Percentiles rank a stretch among this genome's conserved stretches.
These are phyloP conservation scores for Fusarium sp. DNA, from an alignment of 2,329 filamentous ascomycete genomes.

Conservation along the genomic window DNA sequence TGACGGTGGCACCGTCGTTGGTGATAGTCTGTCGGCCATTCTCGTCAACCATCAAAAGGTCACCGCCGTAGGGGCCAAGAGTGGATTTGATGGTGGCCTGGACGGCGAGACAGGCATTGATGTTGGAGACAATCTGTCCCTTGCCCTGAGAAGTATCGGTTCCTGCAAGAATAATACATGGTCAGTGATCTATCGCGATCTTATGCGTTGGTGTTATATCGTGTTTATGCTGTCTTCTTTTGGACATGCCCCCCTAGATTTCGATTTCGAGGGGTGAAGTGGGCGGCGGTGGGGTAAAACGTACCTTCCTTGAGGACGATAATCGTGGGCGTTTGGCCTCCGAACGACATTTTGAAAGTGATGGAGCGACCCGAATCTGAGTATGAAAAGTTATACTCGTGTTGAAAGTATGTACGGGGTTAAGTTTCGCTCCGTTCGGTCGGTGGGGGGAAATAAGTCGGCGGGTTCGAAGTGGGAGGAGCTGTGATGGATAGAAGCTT, in stretches of 20 bases:
- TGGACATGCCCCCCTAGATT: slow-evolving; percentile 22
- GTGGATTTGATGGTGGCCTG: slow-evolving; percentile 97
- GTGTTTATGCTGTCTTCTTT: slow-evolving; percentile 22
- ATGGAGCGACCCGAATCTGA: slow-evolving; percentile 19
- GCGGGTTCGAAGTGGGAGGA: slow-evolving; percentile 49
- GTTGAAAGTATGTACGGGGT: slow-evolving; percentile 18
- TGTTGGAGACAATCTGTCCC: slow-evolving; percentile 96
- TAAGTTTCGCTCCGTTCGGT: slow-evolving; percentile 28
- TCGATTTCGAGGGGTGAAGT: slow-evolving; percentile 45
- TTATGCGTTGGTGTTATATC: slow-evolving; percentile 1
- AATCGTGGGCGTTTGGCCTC: slow-evolving; percentile 96
- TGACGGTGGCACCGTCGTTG: slow-evolving; percentile 98
- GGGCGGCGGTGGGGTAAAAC: slow-evolving; percentile 61
- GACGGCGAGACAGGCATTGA: slow-evolving; percentile 96
- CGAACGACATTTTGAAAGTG: slow-evolving; percentile 85
- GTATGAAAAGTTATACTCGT: slow-evolving; percentile 23
- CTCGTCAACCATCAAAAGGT: slow-evolving; percentile 93
- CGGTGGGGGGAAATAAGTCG: slow-evolving; percentile 42
- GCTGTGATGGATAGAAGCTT: slow-evolving; percentile 58
- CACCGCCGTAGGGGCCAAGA: slow-evolving; percentile 94
- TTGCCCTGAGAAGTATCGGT: slow-evolving; percentile 98
- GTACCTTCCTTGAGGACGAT: slow-evolving; percentile 97
- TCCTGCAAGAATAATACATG: slow-evolving; percentile 65
- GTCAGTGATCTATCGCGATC: slow-evolving; percentile 39
- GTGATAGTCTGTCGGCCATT: slow-evolving; percentile 98